A percentile compares a stretch with the other conserved stretches of the same genome.
Conservation (phyloP, 805 yeast genomes). For the Schwanniomyces occidentalis region DNA sequence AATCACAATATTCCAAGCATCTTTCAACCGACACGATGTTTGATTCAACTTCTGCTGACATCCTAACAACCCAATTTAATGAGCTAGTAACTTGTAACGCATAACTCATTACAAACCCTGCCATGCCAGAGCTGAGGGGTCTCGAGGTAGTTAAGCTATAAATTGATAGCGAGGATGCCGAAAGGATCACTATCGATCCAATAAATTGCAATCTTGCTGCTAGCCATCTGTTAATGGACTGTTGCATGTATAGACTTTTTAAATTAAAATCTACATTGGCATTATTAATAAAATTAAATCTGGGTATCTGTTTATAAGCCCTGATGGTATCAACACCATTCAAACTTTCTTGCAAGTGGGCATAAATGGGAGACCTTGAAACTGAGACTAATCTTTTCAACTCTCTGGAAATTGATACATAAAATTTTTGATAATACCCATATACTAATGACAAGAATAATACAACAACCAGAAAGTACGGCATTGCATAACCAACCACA, state of each 20-base stretch:
- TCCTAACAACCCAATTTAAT: conserved; percentile 23
- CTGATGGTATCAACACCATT: conserved; percentile 37
- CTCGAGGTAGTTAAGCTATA: conserved; percentile 21
- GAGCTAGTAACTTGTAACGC: conserved; percentile 31
- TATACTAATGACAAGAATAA: conserved; percentile 26
- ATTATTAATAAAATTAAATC: conserved; percentile 55
- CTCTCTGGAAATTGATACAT: conserved; percentile 55
- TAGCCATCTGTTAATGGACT: conserved; percentile 35
- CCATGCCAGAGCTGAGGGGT: conserved; percentile 31
- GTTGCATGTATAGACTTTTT: conserved; percentile 20
- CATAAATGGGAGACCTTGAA: conserved; percentile 51
- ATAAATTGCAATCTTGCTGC: conserved; percentile 37
- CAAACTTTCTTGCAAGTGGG: conserved; percentile 38
- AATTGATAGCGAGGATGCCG: conserved; percentile 27
- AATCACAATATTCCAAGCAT: conserved; percentile 36
- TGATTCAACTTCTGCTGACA: conserved; percentile 37
- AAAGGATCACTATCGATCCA: conserved; percentile 32
- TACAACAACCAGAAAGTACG: conserved; percentile 32
- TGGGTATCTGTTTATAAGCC: conserved; percentile 44
- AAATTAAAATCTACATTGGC: conserved; percentile 44
- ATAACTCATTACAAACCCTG: conserved; percentile 40
- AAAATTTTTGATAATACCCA: conserved; percentile 29
- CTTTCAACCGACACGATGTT: conserved; percentile 37
- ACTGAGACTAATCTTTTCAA: conserved; percentile 70
- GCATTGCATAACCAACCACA: conserved; percentile 32